Conservation (phyloP, 768 basidiomycete species). For the Mrakia gelida region DNA sequence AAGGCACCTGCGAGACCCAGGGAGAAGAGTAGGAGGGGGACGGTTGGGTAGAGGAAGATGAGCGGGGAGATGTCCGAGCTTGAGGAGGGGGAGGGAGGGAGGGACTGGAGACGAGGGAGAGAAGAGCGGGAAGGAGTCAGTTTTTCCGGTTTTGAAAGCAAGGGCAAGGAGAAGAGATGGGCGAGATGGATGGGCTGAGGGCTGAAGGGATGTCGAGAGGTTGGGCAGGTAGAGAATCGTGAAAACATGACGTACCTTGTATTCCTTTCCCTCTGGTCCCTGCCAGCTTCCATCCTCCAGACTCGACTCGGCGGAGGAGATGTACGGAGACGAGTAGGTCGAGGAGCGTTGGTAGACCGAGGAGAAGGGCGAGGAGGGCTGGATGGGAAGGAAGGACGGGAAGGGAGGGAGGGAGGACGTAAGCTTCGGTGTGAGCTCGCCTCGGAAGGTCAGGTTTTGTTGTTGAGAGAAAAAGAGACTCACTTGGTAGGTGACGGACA, state of each 20-base stretch:
- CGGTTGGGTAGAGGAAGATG: slow-evolving; percentile 13
- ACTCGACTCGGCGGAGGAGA: not conserved
- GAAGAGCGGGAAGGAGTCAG: not conserved
- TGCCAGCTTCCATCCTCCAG: slow-evolving; percentile 4
- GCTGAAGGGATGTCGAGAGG: not conserved
- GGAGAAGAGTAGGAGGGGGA: slow-evolving; percentile 9
- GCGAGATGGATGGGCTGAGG: not conserved
- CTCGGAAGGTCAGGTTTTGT: not conserved
- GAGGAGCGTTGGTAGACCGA: not conserved
- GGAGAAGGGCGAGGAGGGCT: not conserved
- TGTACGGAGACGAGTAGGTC: not conserved
- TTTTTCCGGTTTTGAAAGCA: not conserved
- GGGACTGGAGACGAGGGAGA: not conserved
- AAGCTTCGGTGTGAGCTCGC: not conserved
- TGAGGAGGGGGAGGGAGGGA: not conserved
- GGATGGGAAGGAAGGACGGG: not conserved
- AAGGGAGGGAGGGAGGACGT: not conserved
- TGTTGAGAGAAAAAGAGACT: not conserved
- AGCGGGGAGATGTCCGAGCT: slow-evolving; percentile 5
- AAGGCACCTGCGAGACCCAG: not conserved
- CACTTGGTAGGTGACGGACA: slow-evolving; percentile 13
- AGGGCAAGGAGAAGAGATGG: not conserved
- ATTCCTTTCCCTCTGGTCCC: not conserved
- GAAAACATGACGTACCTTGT: not conserved
- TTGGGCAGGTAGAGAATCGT: not conserved